Evolutionary conservation across 768 basidiomycete species (phyloP), one percentile per base, ranked within the genome.

Genomic region (Macrolepiota albuminosa): DNA sequence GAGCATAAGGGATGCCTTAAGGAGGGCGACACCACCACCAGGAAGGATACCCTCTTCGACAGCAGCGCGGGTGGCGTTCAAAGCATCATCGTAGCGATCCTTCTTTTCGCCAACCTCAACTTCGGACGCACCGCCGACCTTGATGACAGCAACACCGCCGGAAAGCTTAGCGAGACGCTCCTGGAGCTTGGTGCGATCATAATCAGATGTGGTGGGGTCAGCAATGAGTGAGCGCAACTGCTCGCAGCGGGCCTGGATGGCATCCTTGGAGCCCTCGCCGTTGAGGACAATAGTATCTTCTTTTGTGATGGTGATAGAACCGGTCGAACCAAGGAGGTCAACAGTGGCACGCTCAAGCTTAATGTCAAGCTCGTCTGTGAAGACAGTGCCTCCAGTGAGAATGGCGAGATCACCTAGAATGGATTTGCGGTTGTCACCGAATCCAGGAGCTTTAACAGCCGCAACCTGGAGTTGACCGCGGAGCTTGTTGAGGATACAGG

Each of bases 91-190:
- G 69, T 97, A 98, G 40, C 95, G 84, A 72, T 98, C 96, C 86
- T 98, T 97, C 92, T 98, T 98, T 84, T 98, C 96, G 7, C 95
- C 83, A 61, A 98, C 96, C 76, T 98, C 96, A 54, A 98, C 96
- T 74, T 98, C 96, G 55, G 83, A 86, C 26, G 88, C 78, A 18
- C 96, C 96, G 58, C 96, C 96, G 62, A 98, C 96, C 76, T 93
- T 95, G 83, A 98, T 98, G 75, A 98, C 95, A 16, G 96, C 96
- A 50, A 98, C 96, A 75, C 96, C 95, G 48, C 96, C 96, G 47
- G 84, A 85, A 56, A 98, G 81, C 83, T 99, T 98, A 63, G 96
- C 96, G 48, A 99, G 83, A 64, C 96, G 91, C 72, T 98, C 96
- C 73, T 98, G 95, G 54, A 99, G 84, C 78, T 97, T 98, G 65